These are phyloP conservation scores for Fusarium burgessii DNA, from an alignment of 2,329 filamentous ascomycete genomes.

Conservation along the genomic window DNA sequence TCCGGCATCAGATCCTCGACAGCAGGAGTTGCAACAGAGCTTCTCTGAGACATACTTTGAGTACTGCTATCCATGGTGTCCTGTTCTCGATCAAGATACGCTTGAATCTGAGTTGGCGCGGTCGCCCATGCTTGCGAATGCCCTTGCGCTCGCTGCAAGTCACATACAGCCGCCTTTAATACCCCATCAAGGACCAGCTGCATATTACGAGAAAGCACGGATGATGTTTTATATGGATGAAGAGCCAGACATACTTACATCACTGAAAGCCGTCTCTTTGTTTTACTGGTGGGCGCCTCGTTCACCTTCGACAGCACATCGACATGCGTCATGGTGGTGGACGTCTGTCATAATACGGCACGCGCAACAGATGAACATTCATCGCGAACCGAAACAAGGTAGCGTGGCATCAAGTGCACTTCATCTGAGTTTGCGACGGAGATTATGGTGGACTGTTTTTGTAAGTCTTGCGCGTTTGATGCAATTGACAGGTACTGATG, in stretches of 20 bases:
- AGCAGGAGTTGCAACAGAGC: constrained; percentile 51
- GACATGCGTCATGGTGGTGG: constrained; percentile 60
- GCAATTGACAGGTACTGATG: not conserved
- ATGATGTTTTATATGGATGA: constrained; percentile 57
- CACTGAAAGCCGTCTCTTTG: constrained; percentile 53
- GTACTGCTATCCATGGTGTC: constrained; percentile 58
- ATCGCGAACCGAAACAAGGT: constrained; percentile 51
- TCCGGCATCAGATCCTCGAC: constrained; percentile 28
- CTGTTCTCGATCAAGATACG: constrained; percentile 52
- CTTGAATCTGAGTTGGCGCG: constrained; percentile 48
- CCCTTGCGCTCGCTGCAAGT: constrained; percentile 55
- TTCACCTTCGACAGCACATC: constrained; percentile 53
- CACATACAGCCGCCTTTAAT: constrained; percentile 57
- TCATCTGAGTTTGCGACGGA: constrained; percentile 24
- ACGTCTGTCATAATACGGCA: constrained; percentile 57
- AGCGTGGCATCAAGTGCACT: not conserved
- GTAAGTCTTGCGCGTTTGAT: not conserved
- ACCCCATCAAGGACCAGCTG: constrained; percentile 52
- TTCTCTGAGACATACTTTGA: constrained; percentile 58
- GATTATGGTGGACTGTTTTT: constrained; percentile 41
- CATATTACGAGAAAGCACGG: constrained; percentile 56
- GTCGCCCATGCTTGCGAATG: constrained; percentile 53
- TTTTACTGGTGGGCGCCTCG: constrained; percentile 61
- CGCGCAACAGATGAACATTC: constrained; percentile 59
- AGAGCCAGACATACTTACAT: constrained; percentile 53